phyloP scores from a whole-genome alignment of 495 filamentous ascomycete species.

The Recurvomyces mirabilis region DNA sequence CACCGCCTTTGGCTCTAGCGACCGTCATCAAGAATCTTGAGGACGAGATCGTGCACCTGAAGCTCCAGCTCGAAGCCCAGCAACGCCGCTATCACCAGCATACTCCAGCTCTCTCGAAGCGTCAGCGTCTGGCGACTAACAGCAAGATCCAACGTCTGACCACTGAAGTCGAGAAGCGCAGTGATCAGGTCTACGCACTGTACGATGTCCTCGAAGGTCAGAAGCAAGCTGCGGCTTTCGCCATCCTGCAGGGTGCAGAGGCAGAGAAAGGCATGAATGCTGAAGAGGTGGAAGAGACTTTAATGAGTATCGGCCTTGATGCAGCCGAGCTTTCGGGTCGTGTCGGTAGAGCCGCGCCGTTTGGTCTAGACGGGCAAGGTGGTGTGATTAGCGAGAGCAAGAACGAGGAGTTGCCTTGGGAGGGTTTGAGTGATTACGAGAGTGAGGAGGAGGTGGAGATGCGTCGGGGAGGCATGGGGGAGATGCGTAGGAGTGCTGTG shows the following conservation, averaged over 20 bases:
- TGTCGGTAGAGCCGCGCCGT: not conserved
- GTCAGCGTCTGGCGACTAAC: conserved; percentile 53
- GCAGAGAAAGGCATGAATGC: conserved; percentile 22
- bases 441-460: conserved; percentile 5
- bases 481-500: not conserved
- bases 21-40: conserved; percentile 66
- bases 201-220: conserved; percentile 85
- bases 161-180: conserved; percentile 59
- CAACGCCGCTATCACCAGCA: conserved; percentile 53
- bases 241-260: conserved; percentile 1
- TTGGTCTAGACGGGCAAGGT: conserved; percentile 7
- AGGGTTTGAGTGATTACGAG: conserved; percentile 17
- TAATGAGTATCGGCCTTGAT: conserved; percentile 20
- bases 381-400: conserved; percentile 10
- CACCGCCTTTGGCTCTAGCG: conserved; percentile 65
- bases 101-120: conserved; percentile 57
- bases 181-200: conserved; percentile 78
- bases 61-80: conserved; percentile 49
- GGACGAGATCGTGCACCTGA: conserved; percentile 75
- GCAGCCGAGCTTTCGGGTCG: conserved; percentile 2
- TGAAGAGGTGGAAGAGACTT: conserved; percentile 19
- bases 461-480: not conserved
- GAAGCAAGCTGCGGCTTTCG: conserved; percentile 41
- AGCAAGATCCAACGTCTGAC: conserved; percentile 53
- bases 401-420: conserved; percentile 22